These are phyloP conservation scores for Coniochaeta pulveracea DNA, from an alignment of 2,329 filamentous ascomycete species.

Conservation along the genomic window DNA sequence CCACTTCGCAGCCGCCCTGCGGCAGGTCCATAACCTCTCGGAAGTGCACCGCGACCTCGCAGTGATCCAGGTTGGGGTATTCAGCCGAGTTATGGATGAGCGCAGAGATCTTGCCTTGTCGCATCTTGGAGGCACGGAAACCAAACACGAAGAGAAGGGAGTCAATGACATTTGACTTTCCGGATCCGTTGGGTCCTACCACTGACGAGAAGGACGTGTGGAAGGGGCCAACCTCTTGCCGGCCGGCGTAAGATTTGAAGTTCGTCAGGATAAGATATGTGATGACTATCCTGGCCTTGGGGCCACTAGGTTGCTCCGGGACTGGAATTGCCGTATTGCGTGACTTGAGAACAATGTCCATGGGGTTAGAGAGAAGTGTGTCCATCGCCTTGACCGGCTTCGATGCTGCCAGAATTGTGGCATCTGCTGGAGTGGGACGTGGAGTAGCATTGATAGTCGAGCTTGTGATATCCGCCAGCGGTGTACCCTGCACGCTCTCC, in stretches of 20 bases:
- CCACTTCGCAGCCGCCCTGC: conserved; percentile 60
- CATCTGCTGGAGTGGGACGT: conserved; percentile 27
- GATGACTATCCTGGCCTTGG: conserved; percentile 83
- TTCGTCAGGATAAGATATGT: conserved; percentile 87
- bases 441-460: conserved; percentile 52
- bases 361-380: conserved; percentile 72
- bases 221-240: conserved; percentile 92
- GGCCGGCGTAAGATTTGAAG: conserved; percentile 97
- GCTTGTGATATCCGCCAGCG: conserved; percentile 64
- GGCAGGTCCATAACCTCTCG: conserved; percentile 88
- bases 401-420: conserved; percentile 37
- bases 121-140: conserved; percentile 98
- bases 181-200: conserved; percentile 93
- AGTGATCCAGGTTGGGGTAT: conserved; percentile 74
- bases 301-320: conserved; percentile 64
- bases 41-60: conserved; percentile 95
- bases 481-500: conserved; percentile 35
- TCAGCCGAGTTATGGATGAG: conserved; percentile 94
- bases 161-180: conserved; percentile 98
- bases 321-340: conserved; percentile 55
- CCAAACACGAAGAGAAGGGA: conserved; percentile 98
- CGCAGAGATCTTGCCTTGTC: conserved; percentile 95
- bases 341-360: conserved; percentile 88
- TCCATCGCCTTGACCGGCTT: conserved; percentile 68
- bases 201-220: conserved; percentile 96